Evolutionary conservation across 192 early-diverging fungal genomes (phyloP), one percentile per base, ranked within the genome.

Genomic region (Podila minutissima): DNA sequence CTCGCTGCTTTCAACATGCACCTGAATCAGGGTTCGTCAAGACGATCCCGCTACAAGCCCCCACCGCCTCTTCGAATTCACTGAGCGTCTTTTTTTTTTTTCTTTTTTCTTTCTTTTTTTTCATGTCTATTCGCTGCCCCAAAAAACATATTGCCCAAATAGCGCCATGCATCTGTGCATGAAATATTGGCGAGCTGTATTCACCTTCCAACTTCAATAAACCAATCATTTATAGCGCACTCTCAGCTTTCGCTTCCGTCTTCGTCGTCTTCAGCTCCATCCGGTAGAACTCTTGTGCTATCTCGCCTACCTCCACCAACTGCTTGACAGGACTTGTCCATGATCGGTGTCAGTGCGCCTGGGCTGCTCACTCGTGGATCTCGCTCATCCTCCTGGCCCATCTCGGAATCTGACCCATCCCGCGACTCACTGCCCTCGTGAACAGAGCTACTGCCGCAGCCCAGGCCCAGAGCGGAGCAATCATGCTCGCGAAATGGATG

Each of bases 21-120:
- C 19, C 24, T 81, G 51, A 81, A 73, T 57, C 70, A 64, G 26
- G 77, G 77, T 4, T 81, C 77, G 12, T 81, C 77, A 20, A 50
- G 77, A 31, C 70, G 77, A 15, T 69, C 71, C 9, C 49, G 71
- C 3, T 81, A 69, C 71, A 81, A 81, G 49, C 71, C 77, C 20
- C 62, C 77, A 41, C 77, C 75, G 29, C 51, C 63, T 33, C 57
- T 64, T 7, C 67, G 65, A 20, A 61, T 61, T 31, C 59, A 61
- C 31, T 61, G 33, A 46, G 41, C 15, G 13, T 46, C 11, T 46
- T 55, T 55, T 5, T 24, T 55, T 55, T 22, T 55, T 9, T 55
- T 55, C 4, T 55, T 37, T 37, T 55, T 55, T 5, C 4, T 55
- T 55, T 22, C 24, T 9, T 55, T 55, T 8, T 55, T 37, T 37